Evolutionary conservation across 495 filamentous ascomycete genomes (phyloP).

Genomic region (Xylaria flabelliformis): DNA sequence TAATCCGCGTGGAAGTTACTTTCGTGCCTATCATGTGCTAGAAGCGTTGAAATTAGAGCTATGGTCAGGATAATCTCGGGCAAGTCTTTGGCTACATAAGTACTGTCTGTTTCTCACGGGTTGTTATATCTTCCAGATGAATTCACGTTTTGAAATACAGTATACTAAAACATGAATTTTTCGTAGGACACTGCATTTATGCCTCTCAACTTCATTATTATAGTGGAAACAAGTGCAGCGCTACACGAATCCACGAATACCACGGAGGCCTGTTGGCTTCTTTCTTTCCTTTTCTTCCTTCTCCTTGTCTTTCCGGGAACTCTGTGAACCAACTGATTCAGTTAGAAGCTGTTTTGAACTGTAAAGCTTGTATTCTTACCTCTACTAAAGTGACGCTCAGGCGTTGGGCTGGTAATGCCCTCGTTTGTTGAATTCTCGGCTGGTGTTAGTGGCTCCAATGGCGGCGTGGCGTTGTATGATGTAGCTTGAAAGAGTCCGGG

Average conservation of each 20-base stretch:
- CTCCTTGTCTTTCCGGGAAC: slow-evolving; percentile 59
- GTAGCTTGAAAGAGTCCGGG: slow-evolving; percentile 42
- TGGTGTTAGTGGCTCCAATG: slow-evolving; percentile 38
- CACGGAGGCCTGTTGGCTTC: slow-evolving; percentile 56
- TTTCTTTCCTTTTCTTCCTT: slow-evolving; percentile 60
- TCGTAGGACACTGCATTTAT: not conserved
- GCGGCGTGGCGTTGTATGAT: slow-evolving; percentile 45
- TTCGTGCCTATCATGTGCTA: not conserved
- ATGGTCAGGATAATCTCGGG: not conserved
- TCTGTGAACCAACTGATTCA: slow-evolving; percentile 60
- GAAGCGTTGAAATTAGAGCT: not conserved
- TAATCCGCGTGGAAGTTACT: not conserved
- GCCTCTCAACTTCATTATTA: not conserved
- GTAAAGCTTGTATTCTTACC: slow-evolving; percentile 39
- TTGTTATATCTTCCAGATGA: not conserved
- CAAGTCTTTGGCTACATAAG: not conserved
- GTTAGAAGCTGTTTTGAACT: slow-evolving; percentile 39
- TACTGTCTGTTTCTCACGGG: not conserved
- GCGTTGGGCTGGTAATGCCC: slow-evolving; percentile 52
- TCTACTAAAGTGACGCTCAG: slow-evolving; percentile 53
- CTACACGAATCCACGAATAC: slow-evolving; percentile 52
- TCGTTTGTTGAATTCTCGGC: slow-evolving; percentile 33
- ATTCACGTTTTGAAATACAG: not conserved
- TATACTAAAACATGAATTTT: not conserved
- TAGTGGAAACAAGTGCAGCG: not conserved